Percentiles rank a stretch among this genome's conserved stretches.
These are phyloP conservation scores for Ophiostoma tasmaniense DNA, from an alignment of 2,329 filamentous ascomycete genomes.

Conservation along the genomic window DNA sequence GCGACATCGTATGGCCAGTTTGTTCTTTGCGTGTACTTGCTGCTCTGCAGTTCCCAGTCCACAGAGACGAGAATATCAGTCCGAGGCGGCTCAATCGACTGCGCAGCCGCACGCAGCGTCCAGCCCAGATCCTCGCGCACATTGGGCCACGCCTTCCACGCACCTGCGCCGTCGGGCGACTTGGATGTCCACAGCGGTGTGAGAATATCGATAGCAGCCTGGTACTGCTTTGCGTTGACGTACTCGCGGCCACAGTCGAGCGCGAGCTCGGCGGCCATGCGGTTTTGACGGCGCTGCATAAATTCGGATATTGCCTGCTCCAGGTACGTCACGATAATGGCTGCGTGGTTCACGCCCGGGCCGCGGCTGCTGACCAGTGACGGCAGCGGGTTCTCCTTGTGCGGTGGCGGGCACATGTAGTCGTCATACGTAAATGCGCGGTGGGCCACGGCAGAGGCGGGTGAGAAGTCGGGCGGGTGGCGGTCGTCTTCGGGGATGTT, in stretches of 20 bases:
- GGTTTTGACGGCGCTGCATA: slow-evolving; percentile 43
- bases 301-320: slow-evolving; percentile 46
- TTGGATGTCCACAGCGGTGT: slow-evolving; percentile 42
- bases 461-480: slow-evolving; percentile 39
- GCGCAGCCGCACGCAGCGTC: slow-evolving; percentile 50
- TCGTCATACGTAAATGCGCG: slow-evolving; percentile 54
- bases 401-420: slow-evolving; percentile 57
- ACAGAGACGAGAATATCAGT: slow-evolving; percentile 50
- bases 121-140: slow-evolving; percentile 53
- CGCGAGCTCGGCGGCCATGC: slow-evolving; percentile 47
- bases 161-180: background rate
- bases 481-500: slow-evolving; percentile 53
- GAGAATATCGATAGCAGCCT: slow-evolving; percentile 45
- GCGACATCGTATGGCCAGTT: slow-evolving; percentile 54
- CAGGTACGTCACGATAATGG: slow-evolving; percentile 46
- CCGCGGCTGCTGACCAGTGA: background rate
- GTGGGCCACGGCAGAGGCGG: slow-evolving; percentile 38
- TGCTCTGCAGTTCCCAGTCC: slow-evolving; percentile 57
- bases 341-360: slow-evolving; percentile 44
- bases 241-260: slow-evolving; percentile 51
- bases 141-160: slow-evolving; percentile 49
- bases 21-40: slow-evolving; percentile 44
- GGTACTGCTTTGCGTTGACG: slow-evolving; percentile 42
- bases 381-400: slow-evolving; percentile 48
- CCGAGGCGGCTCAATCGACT: slow-evolving; percentile 35